phyloP scores from a whole-genome alignment of 2,329 filamentous ascomycete species.

The Thielaviopsis punctulata region DNA sequence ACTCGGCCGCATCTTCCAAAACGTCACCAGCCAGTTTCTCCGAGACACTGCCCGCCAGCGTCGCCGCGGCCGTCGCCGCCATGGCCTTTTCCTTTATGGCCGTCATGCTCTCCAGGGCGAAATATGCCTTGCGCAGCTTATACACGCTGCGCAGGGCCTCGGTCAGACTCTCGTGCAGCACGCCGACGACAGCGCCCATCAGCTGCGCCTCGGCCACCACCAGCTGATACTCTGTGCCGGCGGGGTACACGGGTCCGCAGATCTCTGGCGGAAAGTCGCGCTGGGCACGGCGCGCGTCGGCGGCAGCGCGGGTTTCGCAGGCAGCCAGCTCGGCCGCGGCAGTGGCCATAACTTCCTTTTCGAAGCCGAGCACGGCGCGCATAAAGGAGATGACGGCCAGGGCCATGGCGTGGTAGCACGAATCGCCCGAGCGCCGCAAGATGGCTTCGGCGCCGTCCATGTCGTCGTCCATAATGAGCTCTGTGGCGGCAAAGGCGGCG shows the following conservation, averaged over 20 bases:
- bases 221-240: slow-evolving; percentile 74
- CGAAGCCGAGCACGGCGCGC: slow-evolving; percentile 72
- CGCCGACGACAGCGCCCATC: slow-evolving; percentile 74
- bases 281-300: slow-evolving; percentile 59
- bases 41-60: too few species aligned
- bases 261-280: slow-evolving; percentile 31
- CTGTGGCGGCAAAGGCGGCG: slow-evolving; percentile 45
- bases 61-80: slow-evolving; percentile 55
- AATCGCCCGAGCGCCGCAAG: slow-evolving; percentile 48
- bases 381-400: slow-evolving; percentile 71
- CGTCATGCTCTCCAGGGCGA: slow-evolving; percentile 69
- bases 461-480: slow-evolving; percentile 75
- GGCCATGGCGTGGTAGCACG: slow-evolving; percentile 78
- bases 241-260: slow-evolving; percentile 45
- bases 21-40: too few species aligned
- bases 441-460: slow-evolving; percentile 65
- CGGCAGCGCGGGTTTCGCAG: slow-evolving; percentile 60
- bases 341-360: slow-evolving; percentile 79
- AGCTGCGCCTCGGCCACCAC: slow-evolving; percentile 73
- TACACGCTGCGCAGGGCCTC: slow-evolving; percentile 87
- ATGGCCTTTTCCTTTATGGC: too few species aligned
- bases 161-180: slow-evolving; percentile 82
- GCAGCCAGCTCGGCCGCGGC: slow-evolving; percentile 54
- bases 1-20: neutral
- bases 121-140: slow-evolving; percentile 75